phyloP scores from a whole-genome alignment of 2,329 filamentous ascomycete genomes.

The Hypoxylon sp. region DNA sequence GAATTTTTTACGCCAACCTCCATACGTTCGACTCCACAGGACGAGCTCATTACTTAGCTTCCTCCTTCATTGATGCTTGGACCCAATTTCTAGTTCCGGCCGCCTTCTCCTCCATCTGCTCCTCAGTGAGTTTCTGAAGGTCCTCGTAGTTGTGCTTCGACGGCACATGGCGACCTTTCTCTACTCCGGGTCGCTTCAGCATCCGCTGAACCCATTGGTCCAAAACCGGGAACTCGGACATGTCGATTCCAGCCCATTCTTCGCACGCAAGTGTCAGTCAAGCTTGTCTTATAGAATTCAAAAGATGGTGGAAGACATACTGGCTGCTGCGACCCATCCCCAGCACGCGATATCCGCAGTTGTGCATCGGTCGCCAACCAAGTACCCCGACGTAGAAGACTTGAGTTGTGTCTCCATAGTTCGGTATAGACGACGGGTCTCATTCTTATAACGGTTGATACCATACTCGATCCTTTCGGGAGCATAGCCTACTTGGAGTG shows the following conservation, averaged over 20 bases:
- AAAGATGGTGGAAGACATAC: constrained; percentile 53
- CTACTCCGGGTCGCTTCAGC: constrained; percentile 75
- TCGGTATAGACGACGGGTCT: constrained; percentile 84
- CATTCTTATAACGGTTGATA: constrained; percentile 84
- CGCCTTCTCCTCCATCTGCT: constrained; percentile 70
- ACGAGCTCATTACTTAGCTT: constrained; percentile 63
- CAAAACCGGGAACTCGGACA: constrained; percentile 80
- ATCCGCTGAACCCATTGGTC: constrained; percentile 83
- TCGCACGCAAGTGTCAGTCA: constrained; percentile 27
- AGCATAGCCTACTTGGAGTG: constrained; percentile 70
- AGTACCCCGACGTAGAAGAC: constrained; percentile 67
- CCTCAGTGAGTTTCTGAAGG: constrained; percentile 59
- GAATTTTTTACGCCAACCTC: not conserved
- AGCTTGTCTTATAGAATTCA: not conserved
- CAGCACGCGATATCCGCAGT: constrained; percentile 85
- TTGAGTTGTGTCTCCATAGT: constrained; percentile 80
- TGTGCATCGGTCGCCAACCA: constrained; percentile 77
- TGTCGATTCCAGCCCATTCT: constrained; percentile 75
- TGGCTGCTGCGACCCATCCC: constrained; percentile 76
- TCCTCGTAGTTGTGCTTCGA: constrained; percentile 72
- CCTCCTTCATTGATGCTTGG: constrained; percentile 75
- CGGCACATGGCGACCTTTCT: constrained; percentile 82
- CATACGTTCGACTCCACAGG: not conserved
- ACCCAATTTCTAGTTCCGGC: constrained; percentile 72
- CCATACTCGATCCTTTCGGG: constrained; percentile 87